Conservation (phyloP, 495 filamentous ascomycete species). For the Beverwykella pulmonaria region DNA sequence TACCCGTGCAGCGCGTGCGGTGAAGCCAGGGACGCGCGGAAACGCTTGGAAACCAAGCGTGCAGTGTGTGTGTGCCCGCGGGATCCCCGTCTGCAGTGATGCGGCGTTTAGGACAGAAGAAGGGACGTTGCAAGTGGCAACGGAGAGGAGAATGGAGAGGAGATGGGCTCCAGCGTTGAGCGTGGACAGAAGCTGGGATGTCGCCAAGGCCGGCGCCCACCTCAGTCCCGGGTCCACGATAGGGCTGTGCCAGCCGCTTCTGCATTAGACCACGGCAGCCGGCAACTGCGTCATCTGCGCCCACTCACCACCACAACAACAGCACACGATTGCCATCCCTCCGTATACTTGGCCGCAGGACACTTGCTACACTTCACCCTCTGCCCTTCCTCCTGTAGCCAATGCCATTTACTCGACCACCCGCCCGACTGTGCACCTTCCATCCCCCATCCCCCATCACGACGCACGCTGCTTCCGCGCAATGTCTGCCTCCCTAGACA, state of each 20-base stretch:
- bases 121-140: too few relatives aligned
- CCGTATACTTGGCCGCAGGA: not conserved
- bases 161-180: not conserved
- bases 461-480: not conserved
- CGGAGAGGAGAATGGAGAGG: not conserved
- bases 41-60: too few relatives aligned
- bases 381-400: not conserved
- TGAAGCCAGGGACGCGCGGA: too few relatives aligned
- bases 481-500: conserved; percentile 10
- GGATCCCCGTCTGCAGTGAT: too few relatives aligned
- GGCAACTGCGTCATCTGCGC: conserved; percentile 10
- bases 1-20: too few relatives aligned
- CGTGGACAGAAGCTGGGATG: not conserved
- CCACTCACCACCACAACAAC: not conserved
- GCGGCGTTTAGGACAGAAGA: too few relatives aligned
- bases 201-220: too few relatives aligned
- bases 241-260: conserved; percentile 3
- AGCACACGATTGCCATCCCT: not conserved
- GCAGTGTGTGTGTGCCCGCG: too few relatives aligned
- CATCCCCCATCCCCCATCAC: not conserved
- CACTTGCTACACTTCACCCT: not conserved
- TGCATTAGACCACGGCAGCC: not conserved
- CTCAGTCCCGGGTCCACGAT: not conserved
- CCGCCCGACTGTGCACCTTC: too few relatives aligned
- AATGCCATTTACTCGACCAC: too few relatives aligned